Evolutionary conservation across 331 rosid genomes (phyloP), one percentile per base, ranked within the genome.

Genomic region (Malus hybrid): DNA sequence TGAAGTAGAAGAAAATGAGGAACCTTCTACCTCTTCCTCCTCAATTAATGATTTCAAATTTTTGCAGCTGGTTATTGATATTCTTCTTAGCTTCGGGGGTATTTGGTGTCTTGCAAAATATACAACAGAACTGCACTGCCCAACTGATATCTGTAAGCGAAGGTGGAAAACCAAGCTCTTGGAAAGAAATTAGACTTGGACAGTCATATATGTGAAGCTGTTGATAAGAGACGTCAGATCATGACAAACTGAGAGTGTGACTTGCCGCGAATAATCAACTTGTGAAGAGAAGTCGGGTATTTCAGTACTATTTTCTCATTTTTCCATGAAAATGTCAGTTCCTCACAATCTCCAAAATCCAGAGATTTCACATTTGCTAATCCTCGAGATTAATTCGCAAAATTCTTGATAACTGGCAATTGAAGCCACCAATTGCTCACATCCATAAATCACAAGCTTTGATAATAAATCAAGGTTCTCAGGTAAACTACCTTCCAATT

Each of bases 51-150:
- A 16, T 6, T 44, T 22, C 77, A 82, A 68, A 64, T 64, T 69
- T 74, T 69, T 44, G 61, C 82, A 82, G 13, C 44, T 19, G 6
- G 46, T 42, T 28, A 81, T 77, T 6, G 32, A 28, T 22, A 74
- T 31, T 50, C 32, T 65, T 70, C 79, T 69, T 13, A 82, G 59
- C 24, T 73, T 57, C 10, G 57, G 77, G 18, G 86, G 78, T 5
- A 78, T 7, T 24, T 78, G 77, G n/a, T 52, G 42, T 52, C 24
- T 69, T 46, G 77, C 65, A 16, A 82, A 32, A 54, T 10, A 31
- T 6, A 14, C 6, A 15, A 82, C 52, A 12, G 82, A 78, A 70
- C 28, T 50, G 13, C 83, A 82, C 1, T 33, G 8, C 1, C 13
- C 36, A 9, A 83, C 66, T 57, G 5, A 14, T 42, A 12, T 15